Base-by-base conservation (phyloP, 805 yeast genomes). In the Ogataea pilisensis region DNA sequence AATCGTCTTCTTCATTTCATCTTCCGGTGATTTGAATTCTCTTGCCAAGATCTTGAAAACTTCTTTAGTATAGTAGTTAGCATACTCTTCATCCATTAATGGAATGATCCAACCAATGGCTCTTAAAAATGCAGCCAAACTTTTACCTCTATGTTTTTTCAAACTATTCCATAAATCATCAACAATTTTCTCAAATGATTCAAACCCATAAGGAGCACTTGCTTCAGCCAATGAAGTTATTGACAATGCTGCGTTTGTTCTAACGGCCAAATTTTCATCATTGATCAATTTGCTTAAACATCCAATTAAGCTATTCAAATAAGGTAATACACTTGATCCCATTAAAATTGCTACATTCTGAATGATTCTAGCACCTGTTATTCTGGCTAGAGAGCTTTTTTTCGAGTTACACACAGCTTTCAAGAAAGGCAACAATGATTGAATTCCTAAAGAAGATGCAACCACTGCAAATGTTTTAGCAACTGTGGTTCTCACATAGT, bases 171-270 rank as follows among this genome's bases (percentile, higher is more conserved):
- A 89, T 5, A 87, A 64, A 0, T 88, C 85, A 41, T 85, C 91
- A 27, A 91, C 56, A 0, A 81, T 70, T 0, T 64, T 63, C 51
- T 89, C 95, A 58, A 91, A 90, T 0, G 91, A 78, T 52, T 87
- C 96, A 41, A 86, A 83, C 34, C 98, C 99, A 62, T 84, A 87
- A 0, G 98, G 98, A 18, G 77, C 70, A 4, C 88, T 76, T 7
- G 86, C 80, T 37, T 85, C 90, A 0, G 97, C 97, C 26, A 91
- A 61, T 1, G 82, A 74, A 0, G 90, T 67, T 2, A 90, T 54
- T 0, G 96, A 80, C 27, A 72, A 65, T 0, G 95, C 95, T 0
- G 95, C 71, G 11, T 80, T 71, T 2, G 76, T 74, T 41, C 95
- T 68, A 0, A 89, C 84, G 33, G 75, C 78, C 11, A 77, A 56